Base-by-base conservation (phyloP, 139 green algal genomes). In the Coccomyxa sp. region DNA sequence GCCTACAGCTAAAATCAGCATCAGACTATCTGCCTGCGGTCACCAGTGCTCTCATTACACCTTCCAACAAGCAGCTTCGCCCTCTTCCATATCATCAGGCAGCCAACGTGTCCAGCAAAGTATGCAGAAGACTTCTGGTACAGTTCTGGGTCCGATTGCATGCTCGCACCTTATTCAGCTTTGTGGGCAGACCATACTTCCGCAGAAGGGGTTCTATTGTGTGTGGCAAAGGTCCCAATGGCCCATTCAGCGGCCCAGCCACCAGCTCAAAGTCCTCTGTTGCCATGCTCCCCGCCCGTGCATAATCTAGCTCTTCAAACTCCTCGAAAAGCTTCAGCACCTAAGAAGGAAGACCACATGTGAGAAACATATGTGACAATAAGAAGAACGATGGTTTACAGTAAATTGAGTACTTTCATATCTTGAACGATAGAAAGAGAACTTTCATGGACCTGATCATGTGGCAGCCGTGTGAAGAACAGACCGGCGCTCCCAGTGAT, bases 201-300 rank as follows among this genome's bases (percentile, higher is more conserved):
- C 97, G 90, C 82, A 99, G 91, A 51, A 89, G 88, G 10, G 96
- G 96, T 90, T 99, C 97, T 82, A 99, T 81, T 15, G 97, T 99
- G 91, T 99, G 97, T 28, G 89, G 87, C 77, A 99, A 89, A 13
- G 93, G 93, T 23, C 88, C 96, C 28, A 85, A 79, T 23, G 91
- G 89, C 11, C 91, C 90, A 13, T 87, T 85, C 67, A 99, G 85
- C 0, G 95, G 92, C 4, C 97, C 97, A 23, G 92, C 93, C 14
- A 82, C 27, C 30, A 94, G 79, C 10, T 74, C 85, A 78, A 98
- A 96, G 81, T 93, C 92, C 30, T 94, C 86, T 18, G 89, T 94
- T 17, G 96, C 96, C 16, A 81, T 85, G 23, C 84, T 82, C 58
- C 96, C 96, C 0, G 92, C 92, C 0, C 96, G 87, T n/a, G 96